These are phyloP conservation scores for Salix koriyanagi DNA, from an alignment of 345 rosid genomes.

Conservation along the genomic window DNA sequence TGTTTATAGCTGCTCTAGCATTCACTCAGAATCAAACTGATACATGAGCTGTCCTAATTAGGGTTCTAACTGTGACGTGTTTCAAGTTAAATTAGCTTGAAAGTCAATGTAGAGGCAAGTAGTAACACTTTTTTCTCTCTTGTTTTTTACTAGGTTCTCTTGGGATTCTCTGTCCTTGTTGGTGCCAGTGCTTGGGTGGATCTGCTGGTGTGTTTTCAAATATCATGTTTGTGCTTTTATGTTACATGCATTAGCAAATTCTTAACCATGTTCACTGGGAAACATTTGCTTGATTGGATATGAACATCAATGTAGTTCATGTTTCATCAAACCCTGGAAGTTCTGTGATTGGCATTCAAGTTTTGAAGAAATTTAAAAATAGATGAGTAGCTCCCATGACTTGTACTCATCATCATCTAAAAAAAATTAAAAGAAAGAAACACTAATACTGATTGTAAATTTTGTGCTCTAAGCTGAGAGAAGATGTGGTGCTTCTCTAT, in stretches of 20 bases:
- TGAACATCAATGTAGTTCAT: neutral
- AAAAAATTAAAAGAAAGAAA: neutral
- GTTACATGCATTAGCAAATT: neutral
- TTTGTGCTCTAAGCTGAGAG: neutral
- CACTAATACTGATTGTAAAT: neutral
- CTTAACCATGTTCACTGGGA: neutral
- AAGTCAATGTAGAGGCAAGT: neutral
- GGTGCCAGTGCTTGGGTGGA: constrained; percentile 98
- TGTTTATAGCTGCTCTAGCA: neutral
- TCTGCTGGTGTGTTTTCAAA: constrained; percentile 54
- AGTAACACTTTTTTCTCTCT: neutral
- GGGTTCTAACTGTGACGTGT: neutral
- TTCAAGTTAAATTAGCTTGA: neutral
- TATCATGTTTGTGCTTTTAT: neutral
- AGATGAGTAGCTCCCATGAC: neutral
- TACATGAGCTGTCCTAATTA: neutral
- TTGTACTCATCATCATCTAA: neutral
- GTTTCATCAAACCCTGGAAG: neutral
- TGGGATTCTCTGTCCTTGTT: constrained; percentile 92
- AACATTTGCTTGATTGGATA: neutral
- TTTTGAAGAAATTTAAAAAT: neutral
- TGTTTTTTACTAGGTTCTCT: constrained; percentile 58
- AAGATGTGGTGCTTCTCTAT: neutral
- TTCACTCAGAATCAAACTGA: neutral
- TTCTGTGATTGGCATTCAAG: neutral